Base-by-base conservation (phyloP, 352 stramenopile species). In the Blastocystis hominis region DNA sequence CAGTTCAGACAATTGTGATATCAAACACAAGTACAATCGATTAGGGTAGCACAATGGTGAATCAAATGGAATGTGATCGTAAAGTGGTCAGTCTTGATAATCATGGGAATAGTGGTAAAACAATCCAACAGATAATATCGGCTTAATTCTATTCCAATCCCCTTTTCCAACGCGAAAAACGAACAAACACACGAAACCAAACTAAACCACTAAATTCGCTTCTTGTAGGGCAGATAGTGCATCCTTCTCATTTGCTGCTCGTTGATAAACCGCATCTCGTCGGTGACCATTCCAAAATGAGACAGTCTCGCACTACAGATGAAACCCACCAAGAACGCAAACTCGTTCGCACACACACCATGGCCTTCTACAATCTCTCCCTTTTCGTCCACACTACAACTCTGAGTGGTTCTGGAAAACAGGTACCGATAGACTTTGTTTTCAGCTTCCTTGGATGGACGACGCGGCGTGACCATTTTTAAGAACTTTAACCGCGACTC, bases 191-290 rank as follows among this genome's bases (percentile, higher is more conserved):
- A 59, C 40, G 44, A 68, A 84, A 68, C 17, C 53, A 84, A 77
- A 63, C 72, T 66, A 38, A 80, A n/a, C 20, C n/a, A 0, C 68
- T 24, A 84, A 46, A 84, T 84, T 36, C 72, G 72, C 72, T 84
- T 84, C 38, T 84, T 84, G 55, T 84, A 84, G 17, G 72, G 72
- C 13, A 84, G 53, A 53, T 54, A 84, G 24, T 40, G 42, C 72
- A 84, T 84, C 46, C 72, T 34, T 10, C 72, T 46, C 40, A 84
- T n/a, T 40, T 84, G 72, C 56, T 84, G 72, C 72, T 84, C 72
- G 50, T 84, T 84, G 50, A 84, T 84, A 68, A 84, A 84, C 10
- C 72, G 72, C 72, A 84, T 84, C 50, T 84, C 72, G 10, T 84
- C 72, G 1, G 72, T 84, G 10, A 61, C 55, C 72, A 84, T 84